phyloP scores from a whole-genome alignment of 768 basidiomycete genomes.

The Mycena epipterygia region DNA sequence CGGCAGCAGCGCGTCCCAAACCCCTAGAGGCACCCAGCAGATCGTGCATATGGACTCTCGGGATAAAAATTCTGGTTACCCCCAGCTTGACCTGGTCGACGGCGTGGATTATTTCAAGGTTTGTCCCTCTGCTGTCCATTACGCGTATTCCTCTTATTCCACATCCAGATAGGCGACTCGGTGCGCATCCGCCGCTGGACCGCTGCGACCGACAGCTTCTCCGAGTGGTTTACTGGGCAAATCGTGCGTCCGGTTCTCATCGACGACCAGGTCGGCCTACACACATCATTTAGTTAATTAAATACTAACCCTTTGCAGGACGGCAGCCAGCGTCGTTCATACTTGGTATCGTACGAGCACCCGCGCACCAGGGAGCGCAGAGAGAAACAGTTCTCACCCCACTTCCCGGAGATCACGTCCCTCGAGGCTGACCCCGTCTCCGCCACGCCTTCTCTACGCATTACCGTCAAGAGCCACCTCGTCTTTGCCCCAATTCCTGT shows the following conservation, averaged over 20 bases:
- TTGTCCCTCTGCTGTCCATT: not conserved
- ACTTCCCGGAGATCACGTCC: conserved; percentile 24
- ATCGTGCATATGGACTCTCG: not conserved
- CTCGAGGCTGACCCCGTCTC: conserved; percentile 8
- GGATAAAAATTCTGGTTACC: not conserved
- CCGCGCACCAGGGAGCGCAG: not conserved
- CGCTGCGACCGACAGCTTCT: conserved; percentile 3
- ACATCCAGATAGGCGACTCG: conserved; percentile 21
- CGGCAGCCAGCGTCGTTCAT: conserved; percentile 21
- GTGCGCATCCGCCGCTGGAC: conserved; percentile 33
- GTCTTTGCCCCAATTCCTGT: conserved; percentile 24
- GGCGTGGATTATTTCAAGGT: conserved; percentile 34
- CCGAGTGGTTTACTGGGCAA: conserved; percentile 14
- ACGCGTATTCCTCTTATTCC: not conserved
- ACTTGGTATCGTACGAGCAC: conserved; percentile 17
- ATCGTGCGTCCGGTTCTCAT: conserved; percentile 14
- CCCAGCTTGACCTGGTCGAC: conserved; percentile 26
- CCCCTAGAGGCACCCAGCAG: not conserved
- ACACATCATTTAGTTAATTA: not conserved
- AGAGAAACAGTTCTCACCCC: conserved; percentile 24
- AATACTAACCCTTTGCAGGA: conserved; percentile 15
- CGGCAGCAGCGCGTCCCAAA: not conserved
- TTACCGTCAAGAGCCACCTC: not conserved
- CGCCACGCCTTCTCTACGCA: not conserved
- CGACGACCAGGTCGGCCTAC: conserved; percentile 15